Conservation (phyloP, 108 stramenopile species). For the Stephanodiscus triporus region DNA sequence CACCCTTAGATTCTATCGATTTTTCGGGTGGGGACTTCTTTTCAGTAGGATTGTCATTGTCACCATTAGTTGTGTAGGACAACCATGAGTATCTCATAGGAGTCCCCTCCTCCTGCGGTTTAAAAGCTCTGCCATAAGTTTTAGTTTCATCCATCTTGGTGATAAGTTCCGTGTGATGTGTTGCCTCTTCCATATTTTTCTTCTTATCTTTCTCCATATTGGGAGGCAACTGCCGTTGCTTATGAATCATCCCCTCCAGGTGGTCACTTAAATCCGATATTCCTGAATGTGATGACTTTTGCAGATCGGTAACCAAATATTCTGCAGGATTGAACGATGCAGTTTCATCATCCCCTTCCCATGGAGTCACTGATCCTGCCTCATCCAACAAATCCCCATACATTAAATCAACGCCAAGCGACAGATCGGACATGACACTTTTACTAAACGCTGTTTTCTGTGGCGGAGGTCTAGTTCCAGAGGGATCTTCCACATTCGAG, state of each 20-base stretch:
- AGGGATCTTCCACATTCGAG: not conserved
- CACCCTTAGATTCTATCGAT: not conserved
- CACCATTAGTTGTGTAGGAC: not conserved
- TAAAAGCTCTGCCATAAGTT: not conserved
- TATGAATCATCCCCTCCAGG: not conserved
- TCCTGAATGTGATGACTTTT: not conserved
- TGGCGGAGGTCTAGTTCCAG: not conserved
- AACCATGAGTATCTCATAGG: constrained; percentile 1
- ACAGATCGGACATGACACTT: constrained; percentile 42
- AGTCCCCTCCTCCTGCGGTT: not conserved
- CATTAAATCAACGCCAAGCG: constrained; percentile 43
- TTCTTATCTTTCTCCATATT: not conserved
- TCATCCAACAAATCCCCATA: constrained; percentile 22
- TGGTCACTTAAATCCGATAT: not conserved
- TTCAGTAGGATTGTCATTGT: not conserved
- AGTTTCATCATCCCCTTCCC: constrained; percentile 2
- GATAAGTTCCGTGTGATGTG: not conserved
- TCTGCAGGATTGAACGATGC: constrained; percentile 15
- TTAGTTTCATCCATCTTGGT: not conserved
- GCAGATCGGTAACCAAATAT: constrained; percentile 1
- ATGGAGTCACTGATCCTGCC: not conserved
- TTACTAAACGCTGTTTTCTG: not conserved
- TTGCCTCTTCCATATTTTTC: not conserved
- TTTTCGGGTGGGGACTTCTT: not conserved
- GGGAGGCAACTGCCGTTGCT: constrained; percentile 1